Base-by-base conservation (phyloP, 768 basidiomycete genomes). In the Auricularia sp. region DNA sequence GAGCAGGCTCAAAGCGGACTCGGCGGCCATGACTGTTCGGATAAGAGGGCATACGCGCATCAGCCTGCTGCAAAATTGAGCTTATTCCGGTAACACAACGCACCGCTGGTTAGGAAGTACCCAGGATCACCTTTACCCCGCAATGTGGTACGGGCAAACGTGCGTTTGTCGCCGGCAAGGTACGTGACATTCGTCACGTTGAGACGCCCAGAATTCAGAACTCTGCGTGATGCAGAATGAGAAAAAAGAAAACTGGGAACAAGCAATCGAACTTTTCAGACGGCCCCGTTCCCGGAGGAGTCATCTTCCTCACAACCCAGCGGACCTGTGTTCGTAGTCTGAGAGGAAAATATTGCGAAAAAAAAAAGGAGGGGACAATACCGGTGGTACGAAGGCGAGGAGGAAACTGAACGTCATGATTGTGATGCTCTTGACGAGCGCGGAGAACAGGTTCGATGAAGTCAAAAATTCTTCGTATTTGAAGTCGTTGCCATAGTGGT, bases 51-150 rank as follows among this genome's bases (percentile, higher is more conserved):
- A 47, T 51, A 35, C 44, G n/a, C 13, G 21, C 16, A 34, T 29
- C 6, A 36, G 54, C 36, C 16, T 54, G 33, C 33, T 6, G 36
- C 47, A 13, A 24, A 18, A 8, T 64, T 34, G 13, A 54, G 29
- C n/a, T 13, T 35, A 34, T 39, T 7, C 54, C n/a, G 6, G 18
- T 16, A 59, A 6, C 14, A 3, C 16, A 54, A 39, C 63, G 36
- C 72, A 85, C 85, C 71, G 8, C 87, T 74, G 18, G 85, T 84
- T 2, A 83, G 75, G 2, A 76, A 70, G 73, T 91, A 92, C 3
- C 91, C 89, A 6, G 93, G 90, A 71, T 94, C 93, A 7, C 90
- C 90, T 39, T 83, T 75, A 1, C 85, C 88, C 61, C 77, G 81
- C 67, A 92, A 78, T 3, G 79, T 80, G 5, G 85, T 85, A 70